These are phyloP conservation scores for Tardiomyces digboiensis DNA, from an alignment of 1,139 yeast species.

Conservation along the genomic window DNA sequence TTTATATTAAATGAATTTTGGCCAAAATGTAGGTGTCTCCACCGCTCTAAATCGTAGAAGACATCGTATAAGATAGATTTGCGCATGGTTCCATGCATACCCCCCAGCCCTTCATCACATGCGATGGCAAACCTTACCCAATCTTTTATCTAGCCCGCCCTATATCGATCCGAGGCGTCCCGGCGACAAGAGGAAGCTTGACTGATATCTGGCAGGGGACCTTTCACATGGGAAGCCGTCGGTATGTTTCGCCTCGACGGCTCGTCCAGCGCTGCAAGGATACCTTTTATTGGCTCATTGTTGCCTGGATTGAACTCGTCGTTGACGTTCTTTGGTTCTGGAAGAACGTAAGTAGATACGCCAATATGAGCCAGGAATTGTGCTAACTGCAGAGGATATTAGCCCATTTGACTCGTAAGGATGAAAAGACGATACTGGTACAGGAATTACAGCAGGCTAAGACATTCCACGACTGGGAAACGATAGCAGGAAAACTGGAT, in stretches of 20 bases:
- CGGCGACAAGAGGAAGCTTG: no score
- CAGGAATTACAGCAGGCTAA: slow-evolving; percentile 16
- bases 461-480: slow-evolving; percentile 26
- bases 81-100: no score
- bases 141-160: no score
- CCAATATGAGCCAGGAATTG: background rate
- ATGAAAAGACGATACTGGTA: slow-evolving; percentile 7
- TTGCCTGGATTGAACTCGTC: background rate
- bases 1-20: no score
- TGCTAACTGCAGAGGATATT: background rate
- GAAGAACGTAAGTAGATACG: background rate
- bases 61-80: no score
- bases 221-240: slow-evolving; percentile 1
- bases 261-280: background rate
- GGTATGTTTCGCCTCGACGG: background rate
- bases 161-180: no score
- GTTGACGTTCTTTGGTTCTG: background rate
- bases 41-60: no score
- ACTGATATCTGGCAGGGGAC: no score
- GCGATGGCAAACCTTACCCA: no score
- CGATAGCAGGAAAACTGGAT: slow-evolving; percentile 25
- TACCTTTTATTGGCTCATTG: background rate
- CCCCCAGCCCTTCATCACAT: no score
- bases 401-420: slow-evolving; percentile 20
- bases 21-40: no score